phyloP scores from a whole-genome alignment of 495 filamentous ascomycete genomes.

The Jackrogersella minutella region DNA sequence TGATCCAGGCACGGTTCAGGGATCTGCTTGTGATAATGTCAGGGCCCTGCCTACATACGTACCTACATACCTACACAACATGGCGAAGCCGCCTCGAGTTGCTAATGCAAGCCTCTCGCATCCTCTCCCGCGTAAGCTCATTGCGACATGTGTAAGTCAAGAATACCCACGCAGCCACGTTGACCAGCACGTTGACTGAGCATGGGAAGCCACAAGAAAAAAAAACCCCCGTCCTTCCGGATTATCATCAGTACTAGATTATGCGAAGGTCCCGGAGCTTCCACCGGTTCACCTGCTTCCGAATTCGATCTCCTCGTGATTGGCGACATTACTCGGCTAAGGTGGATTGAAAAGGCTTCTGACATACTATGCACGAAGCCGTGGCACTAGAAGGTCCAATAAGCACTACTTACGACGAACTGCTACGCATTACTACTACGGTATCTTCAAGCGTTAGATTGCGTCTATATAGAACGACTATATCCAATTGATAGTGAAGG shows the following conservation, averaged over 20 bases:
- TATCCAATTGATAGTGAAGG: constrained; percentile 1
- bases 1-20: constrained; percentile 14
- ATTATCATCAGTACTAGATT: constrained; percentile 17
- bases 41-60: not conserved
- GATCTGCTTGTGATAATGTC: constrained; percentile 21
- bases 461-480: not conserved
- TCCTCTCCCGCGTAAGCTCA: constrained; percentile 8
- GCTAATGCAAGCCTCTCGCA: constrained; percentile 22
- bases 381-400: not conserved
- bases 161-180: no score
- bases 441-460: constrained; percentile 1
- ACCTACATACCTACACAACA: no score
- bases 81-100: constrained; percentile 2
- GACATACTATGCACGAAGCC: constrained; percentile 5
- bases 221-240: constrained; percentile 30
- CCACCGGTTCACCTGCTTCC: constrained; percentile 23
- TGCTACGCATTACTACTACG: constrained; percentile 2
- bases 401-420: not conserved
- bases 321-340: constrained; percentile 9
- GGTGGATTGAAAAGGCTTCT: not conserved
- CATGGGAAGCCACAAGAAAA: constrained; percentile 15
- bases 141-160: constrained; percentile 9
- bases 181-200: constrained; percentile 24
- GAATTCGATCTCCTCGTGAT: constrained; percentile 26
- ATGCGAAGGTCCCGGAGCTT: constrained; percentile 23